Base-by-base conservation (phyloP, 345 rosid genomes). In the Sisymbrium altissimum region DNA sequence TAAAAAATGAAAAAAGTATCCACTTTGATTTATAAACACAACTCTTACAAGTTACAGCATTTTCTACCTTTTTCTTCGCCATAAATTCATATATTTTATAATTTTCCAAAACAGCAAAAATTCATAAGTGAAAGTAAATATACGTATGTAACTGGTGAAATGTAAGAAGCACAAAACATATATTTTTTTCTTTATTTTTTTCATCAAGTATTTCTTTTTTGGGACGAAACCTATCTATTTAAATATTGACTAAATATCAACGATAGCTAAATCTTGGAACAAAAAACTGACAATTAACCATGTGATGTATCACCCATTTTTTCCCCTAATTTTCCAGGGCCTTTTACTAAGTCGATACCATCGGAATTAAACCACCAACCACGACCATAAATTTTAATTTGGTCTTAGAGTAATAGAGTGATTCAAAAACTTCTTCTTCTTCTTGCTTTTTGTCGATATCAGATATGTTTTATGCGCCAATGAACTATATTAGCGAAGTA, bases 401-500 rank as follows among this genome's bases (percentile, higher is more conserved):
- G 18, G 63, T 11, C 9, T 54, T 18, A 36, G 19, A 17, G 53
- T 27, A 62, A 39, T 18, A 36, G 19, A 17, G 53, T 27, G 72
- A 39, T 68, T 7, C 50, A 18, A 43, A 30, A 55, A 18, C 29
- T 66, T 3, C 25, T 23, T 23, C 25, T 35, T 21, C 0, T 19
- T 19, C 0, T 7, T 30, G 49, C 19, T 4, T 45, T 6, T 17
- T 9, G 30, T 30, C 29, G 17, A 58, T 13, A 45, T 41, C 1
- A 50, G n/a, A 50, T 23, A 11, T 5, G 39, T 23, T 11, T n/a
- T n/a, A n/a, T n/a, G n/a, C n/a, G 69, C 74, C 70, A 76, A 76
- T 53, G 21, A 68, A 33, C 38, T 25, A 58, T 55, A 23, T 23
- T 39, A 52, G 57, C 29, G 32, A 68, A 32, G 44, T 17, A 38